Base-by-base conservation (phyloP, 176 grass and related monocot species). In the Themeda triandra region DNA sequence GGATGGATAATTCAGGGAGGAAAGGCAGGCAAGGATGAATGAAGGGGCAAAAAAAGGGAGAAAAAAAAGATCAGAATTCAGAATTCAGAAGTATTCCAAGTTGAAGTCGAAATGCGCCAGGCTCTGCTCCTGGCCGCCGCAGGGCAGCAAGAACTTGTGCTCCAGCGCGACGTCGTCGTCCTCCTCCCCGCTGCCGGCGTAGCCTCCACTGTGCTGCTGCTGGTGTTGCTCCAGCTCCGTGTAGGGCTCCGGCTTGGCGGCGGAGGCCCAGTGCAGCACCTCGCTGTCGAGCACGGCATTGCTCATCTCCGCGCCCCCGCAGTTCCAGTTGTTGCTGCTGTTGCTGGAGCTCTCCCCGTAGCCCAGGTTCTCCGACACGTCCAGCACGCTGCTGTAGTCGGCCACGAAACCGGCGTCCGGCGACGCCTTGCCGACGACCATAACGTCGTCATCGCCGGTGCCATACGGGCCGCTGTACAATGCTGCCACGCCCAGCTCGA, bases 301-400 rank as follows among this genome's bases (percentile, higher is more conserved):
- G 66, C 44, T 42, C 60, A 46, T 81, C 69, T 93, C 88, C 48
- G 62, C 15, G 46, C 45, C n/a, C n/a, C n/a, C 80, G 71, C 87
- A 87, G 82, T 79, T 93, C 91, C 89, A 93, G 68, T 91, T 93
- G 68, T 91, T 93, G 77, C 89, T 96, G 80, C 93, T 91, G 83
- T 92, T 93, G 73, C 94, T 93, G 0, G 94, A 93, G 87, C 89
- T 93, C 78, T 96, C 94, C 37, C 89, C 89, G 28, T 89, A 91
- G 68, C 94, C 86, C 51, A 93, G 90, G 86, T 86, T 91, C 88
- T 96, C 94, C 4, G 94, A 91, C 39, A 87, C 91, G 80, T 96
- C 91, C 45, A 93, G 85, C 77, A 89, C 91, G 53, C 81, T 91
- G 75, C 84, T 86, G 76, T 96, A 91, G 45, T 96, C 89, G 23